Conservation (phyloP, 305 asterid species). For the Fraxinus angustifolia region DNA sequence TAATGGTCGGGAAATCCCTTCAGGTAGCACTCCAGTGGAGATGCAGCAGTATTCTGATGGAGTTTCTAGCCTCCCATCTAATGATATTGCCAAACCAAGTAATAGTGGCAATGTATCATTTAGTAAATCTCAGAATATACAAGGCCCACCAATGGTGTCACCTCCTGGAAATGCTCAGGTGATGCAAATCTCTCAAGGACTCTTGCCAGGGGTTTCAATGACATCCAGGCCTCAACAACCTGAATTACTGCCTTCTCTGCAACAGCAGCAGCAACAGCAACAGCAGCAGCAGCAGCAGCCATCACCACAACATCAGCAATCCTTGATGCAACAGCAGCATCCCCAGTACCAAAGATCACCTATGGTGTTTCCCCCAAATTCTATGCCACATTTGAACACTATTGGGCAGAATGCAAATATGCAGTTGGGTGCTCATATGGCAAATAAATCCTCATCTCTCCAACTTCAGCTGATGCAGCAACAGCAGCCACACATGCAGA, state of each 20-base stretch:
- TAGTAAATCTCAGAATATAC: constrained; percentile 53
- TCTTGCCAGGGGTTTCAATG: constrained; percentile 47
- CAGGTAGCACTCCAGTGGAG: constrained; percentile 44
- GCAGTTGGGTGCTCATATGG: constrained; percentile 60
- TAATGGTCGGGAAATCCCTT: constrained; percentile 43
- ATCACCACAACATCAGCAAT: constrained; percentile 30
- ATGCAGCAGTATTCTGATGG: constrained; percentile 66
- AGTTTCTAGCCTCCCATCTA: constrained; percentile 48
- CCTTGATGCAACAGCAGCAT: constrained; percentile 55
- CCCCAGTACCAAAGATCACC: constrained; percentile 77
- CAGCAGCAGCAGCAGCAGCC: constrained; percentile 65
- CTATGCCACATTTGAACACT: constrained; percentile 59
- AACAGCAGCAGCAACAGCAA: constrained; percentile 69
- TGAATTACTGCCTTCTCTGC: constrained; percentile 54
- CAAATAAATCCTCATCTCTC: constrained; percentile 46
- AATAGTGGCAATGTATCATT: constrained; percentile 41
- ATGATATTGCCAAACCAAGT: constrained; percentile 52
- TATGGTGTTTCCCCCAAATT: constrained; percentile 61
- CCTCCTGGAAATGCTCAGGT: constrained; percentile 66
- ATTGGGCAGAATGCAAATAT: constrained; percentile 57
- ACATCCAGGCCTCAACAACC: constrained; percentile 74
- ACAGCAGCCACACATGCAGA: constrained; percentile 51
- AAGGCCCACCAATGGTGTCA: constrained; percentile 52
- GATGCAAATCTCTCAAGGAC: constrained; percentile 79
- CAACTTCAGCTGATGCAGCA: constrained; percentile 71